Evolutionary conservation across 2,329 filamentous ascomycete species (phyloP).

Genomic region (Coniochaeta sp.): DNA sequence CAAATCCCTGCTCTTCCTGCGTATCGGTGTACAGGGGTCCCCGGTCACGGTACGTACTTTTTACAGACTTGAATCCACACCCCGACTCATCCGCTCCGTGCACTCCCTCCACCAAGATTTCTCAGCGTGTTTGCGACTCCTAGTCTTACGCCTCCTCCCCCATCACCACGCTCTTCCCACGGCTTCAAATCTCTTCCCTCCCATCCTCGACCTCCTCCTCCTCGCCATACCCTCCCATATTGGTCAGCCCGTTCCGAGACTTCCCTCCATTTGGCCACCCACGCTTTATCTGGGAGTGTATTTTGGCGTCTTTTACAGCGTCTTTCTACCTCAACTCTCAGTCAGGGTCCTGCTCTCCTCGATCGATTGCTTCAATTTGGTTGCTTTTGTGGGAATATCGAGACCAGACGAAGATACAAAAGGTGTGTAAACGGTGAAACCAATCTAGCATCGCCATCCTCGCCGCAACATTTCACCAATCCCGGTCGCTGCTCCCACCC

Average conservation of each 20-base stretch:
- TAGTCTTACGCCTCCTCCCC: conserved; percentile 3
- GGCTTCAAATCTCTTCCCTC: not conserved
- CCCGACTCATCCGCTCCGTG: not conserved
- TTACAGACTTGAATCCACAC: not conserved
- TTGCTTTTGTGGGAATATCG: not conserved
- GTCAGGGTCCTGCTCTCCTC: not conserved
- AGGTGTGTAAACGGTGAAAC: not conserved
- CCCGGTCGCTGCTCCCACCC: not conserved
- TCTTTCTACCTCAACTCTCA: not conserved
- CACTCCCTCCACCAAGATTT: conserved; percentile 2
- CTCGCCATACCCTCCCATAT: not conserved
- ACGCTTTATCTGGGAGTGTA: not conserved
- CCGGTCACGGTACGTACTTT: not conserved
- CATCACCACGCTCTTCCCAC: conserved; percentile 1
- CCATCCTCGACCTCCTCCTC: not conserved
- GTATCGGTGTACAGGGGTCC: not conserved
- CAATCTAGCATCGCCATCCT: not conserved
- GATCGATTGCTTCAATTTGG: not conserved
- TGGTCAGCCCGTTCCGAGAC: not conserved
- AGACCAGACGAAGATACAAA: not conserved
- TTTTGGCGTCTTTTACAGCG: not conserved
- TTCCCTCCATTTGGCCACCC: not conserved
- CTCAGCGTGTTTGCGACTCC: conserved; percentile 1
- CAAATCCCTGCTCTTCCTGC: not conserved
- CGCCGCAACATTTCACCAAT: not conserved